Conservation (phyloP, 805 yeast genomes). For the Metschnikowia peoriensis region DNA sequence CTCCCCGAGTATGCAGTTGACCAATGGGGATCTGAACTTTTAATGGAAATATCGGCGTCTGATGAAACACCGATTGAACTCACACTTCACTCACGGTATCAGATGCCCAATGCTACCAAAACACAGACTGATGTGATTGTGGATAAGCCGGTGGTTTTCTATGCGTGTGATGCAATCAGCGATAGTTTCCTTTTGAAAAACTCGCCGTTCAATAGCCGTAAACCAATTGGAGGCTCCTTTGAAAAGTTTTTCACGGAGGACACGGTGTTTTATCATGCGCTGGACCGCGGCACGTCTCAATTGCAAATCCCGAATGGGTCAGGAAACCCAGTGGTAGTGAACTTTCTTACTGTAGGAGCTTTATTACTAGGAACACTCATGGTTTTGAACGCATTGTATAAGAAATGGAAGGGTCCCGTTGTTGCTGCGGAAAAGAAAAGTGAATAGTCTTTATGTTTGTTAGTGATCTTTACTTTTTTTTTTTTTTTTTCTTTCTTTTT, state of each 20-base stretch:
- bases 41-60: constrained; percentile 26
- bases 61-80: constrained; percentile 15
- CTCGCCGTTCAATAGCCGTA: constrained; percentile 38
- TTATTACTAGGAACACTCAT: constrained; percentile 12
- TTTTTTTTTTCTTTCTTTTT: too few species aligned
- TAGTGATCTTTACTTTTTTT: too few species aligned
- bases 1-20: constrained; percentile 36
- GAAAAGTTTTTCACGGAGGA: constrained; percentile 39
- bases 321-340: constrained; percentile 4
- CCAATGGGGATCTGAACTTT: constrained; percentile 41
- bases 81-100: constrained; percentile 41
- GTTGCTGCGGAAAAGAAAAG: constrained; percentile 5
- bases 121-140: constrained; percentile 15
- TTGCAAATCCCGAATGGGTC: constrained; percentile 15
- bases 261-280: constrained; percentile 37
- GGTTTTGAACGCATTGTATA: constrained; percentile 4
- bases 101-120: constrained; percentile 23
- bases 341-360: constrained; percentile 11
- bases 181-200: constrained; percentile 28
- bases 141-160: constrained; percentile 31
- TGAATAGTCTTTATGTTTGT: too few species aligned
- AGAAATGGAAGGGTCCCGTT: background rate
- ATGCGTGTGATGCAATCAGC: constrained; percentile 34
- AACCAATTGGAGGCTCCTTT: constrained; percentile 31
- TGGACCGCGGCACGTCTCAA: constrained; percentile 7